Evolutionary conservation across 1,284 basidiomycete species (phyloP).

Genomic region (Cutaneotrichosporon dermatis): DNA sequence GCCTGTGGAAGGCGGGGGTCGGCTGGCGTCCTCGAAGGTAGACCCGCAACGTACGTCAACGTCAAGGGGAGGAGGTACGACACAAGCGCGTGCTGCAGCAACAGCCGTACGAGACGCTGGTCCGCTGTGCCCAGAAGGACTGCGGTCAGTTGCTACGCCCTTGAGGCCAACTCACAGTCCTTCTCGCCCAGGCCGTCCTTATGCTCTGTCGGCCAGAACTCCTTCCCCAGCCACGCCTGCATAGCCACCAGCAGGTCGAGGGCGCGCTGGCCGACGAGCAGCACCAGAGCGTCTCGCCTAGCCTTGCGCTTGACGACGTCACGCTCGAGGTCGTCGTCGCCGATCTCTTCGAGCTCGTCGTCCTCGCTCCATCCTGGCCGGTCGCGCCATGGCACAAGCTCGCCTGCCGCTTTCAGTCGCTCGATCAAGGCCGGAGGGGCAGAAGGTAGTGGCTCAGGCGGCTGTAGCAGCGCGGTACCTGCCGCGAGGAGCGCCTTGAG

Average conservation of each 20-base stretch:
- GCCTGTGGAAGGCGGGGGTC: constrained; percentile 5
- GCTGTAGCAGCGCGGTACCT: constrained; percentile 28
- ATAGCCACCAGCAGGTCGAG: constrained; percentile 29
- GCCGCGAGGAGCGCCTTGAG: constrained; percentile 26
- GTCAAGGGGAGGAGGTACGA: constrained; percentile 27
- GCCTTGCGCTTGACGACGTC: not conserved
- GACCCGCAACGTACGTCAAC: constrained; percentile 19
- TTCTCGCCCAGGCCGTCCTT: constrained; percentile 21
- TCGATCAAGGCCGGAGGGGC: constrained; percentile 20
- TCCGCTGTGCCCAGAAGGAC: constrained; percentile 40
- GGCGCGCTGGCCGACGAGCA: constrained; percentile 21
- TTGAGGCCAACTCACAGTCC: constrained; percentile 36
- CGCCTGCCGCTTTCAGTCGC: constrained; percentile 23
- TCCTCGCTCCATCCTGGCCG: constrained; percentile 16
- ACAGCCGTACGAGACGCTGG: constrained; percentile 26
- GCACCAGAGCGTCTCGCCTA: constrained; percentile 6
- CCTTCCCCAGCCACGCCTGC: constrained; percentile 27
- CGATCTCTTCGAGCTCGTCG: constrained; percentile 12
- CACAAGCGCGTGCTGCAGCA: constrained; percentile 28
- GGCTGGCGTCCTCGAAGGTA: constrained; percentile 4
- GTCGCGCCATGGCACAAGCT: constrained; percentile 22
- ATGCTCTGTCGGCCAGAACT: constrained; percentile 33
- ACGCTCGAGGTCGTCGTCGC: constrained; percentile 7
- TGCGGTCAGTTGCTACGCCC: constrained; percentile 9
- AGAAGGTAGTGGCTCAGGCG: constrained; percentile 33